Conservation (phyloP, 306 rosid species). For the Morella rubra region DNA sequence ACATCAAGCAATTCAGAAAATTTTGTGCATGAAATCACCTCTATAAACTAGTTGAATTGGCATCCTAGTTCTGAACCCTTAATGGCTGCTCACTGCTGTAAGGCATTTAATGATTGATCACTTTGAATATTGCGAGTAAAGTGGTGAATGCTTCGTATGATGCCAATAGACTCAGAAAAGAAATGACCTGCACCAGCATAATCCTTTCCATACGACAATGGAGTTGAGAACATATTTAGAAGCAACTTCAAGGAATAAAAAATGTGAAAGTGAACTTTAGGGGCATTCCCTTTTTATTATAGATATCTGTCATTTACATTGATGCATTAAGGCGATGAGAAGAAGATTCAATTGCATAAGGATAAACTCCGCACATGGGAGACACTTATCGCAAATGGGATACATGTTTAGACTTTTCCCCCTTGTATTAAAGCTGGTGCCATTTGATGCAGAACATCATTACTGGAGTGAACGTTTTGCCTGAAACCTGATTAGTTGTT, state of each 20-base stretch:
- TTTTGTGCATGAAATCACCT: no score
- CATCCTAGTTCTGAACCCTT: no score
- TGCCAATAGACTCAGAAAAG: no score
- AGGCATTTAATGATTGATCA: no score
- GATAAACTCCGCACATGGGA: neutral
- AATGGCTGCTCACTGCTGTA: no score
- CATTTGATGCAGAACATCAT: neutral
- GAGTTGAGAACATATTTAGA: neutral
- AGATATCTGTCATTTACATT: slow-evolving; percentile 24
- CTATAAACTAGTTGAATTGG: no score
- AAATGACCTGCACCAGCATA: neutral
- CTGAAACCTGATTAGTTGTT: slow-evolving; percentile 37
- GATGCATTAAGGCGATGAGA: slow-evolving; percentile 3
- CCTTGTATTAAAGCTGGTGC: neutral
- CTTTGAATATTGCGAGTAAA: no score
- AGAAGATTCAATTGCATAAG: neutral
- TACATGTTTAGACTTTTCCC: neutral
- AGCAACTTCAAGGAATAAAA: neutral
- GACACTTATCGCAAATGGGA: neutral
- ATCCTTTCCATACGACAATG: neutral
- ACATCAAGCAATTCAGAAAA: no score
- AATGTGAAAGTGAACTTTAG: neutral
- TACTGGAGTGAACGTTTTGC: slow-evolving; percentile 11
- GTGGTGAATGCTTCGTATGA: no score
- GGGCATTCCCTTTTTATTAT: neutral